These are phyloP conservation scores for Mortierella sp. DNA, from an alignment of 371 early-diverging fungal genomes.

Conservation along the genomic window DNA sequence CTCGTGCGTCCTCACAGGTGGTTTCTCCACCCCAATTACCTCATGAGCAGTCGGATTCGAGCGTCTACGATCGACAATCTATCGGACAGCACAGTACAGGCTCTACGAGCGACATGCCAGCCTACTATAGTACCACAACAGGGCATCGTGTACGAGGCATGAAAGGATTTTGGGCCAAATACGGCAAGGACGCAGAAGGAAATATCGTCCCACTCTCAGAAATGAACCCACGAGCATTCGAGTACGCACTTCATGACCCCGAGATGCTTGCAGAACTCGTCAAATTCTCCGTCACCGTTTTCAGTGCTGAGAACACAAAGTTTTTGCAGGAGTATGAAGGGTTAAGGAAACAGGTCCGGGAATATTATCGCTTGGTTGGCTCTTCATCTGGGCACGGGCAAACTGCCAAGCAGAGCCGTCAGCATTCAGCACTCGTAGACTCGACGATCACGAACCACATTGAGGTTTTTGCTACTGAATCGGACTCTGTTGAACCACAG, in stretches of 20 bases:
- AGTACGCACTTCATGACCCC: conserved; percentile 37
- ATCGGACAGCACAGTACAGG: conserved; percentile 2
- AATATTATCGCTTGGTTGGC: conserved; percentile 33
- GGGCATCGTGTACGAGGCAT: conserved; percentile 26
- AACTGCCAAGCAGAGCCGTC: conserved; percentile 6
- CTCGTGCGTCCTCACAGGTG: conserved; percentile 13
- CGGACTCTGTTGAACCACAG: neutral
- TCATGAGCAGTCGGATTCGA: conserved; percentile 10
- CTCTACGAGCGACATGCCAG: neutral
- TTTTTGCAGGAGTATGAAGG: conserved; percentile 52
- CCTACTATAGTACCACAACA: neutral
- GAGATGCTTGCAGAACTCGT: conserved; percentile 40
- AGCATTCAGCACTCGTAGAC: neutral
- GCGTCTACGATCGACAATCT: conserved; percentile 17
- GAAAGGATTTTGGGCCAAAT: conserved; percentile 48
- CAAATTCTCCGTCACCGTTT: conserved; percentile 45
- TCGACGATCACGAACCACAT: neutral
- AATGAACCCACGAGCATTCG: conserved; percentile 49
- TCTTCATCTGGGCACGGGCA: neutral
- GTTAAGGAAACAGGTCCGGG: conserved; percentile 35
- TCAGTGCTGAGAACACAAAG: conserved; percentile 46
- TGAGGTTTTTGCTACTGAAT: too few relatives aligned
- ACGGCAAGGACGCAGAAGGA: conserved; percentile 41
- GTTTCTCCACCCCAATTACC: conserved; percentile 7
- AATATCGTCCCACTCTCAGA: conserved; percentile 34